Conservation (phyloP, 208 protist genomes). For the Trypanosoma caninum region DNA sequence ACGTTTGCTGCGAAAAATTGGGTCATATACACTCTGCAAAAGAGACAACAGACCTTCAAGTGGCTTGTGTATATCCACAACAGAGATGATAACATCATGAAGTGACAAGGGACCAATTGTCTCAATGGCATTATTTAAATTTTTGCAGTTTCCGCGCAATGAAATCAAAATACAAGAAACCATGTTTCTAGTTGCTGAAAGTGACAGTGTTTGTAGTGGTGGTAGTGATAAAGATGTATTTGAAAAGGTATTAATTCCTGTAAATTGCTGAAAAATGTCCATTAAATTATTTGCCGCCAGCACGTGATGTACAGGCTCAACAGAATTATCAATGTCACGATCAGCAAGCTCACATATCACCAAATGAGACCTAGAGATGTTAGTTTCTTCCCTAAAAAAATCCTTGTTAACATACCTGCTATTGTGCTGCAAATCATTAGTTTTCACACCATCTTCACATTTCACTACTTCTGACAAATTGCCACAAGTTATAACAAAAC, state of each 20-base stretch:
- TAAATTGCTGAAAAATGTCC: background rate
- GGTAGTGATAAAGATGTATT: background rate
- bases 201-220: background rate
- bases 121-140: background rate
- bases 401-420: background rate
- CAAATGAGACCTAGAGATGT: background rate
- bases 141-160: background rate
- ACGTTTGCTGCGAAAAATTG: conserved; percentile 45
- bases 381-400: background rate
- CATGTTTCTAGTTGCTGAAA: background rate
- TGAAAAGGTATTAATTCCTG: background rate
- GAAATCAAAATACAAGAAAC: conserved; percentile 17
- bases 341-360: conserved; percentile 18
- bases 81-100: conserved; percentile 60
- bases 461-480: background rate
- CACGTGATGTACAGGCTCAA: background rate
- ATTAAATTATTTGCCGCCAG: conserved; percentile 10
- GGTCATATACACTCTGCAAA: conserved; percentile 73
- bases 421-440: background rate
- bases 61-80: conserved; percentile 54
- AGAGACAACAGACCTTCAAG: conserved; percentile 55
- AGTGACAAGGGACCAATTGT: conserved; percentile 27
- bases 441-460: background rate
- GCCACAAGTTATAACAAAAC: background rate
- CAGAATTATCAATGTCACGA: background rate